A percentile compares a stretch with the other conserved stretches of the same genome.
Conservation (phyloP, 495 filamentous ascomycete species). For the Cercophora samala region DNA sequence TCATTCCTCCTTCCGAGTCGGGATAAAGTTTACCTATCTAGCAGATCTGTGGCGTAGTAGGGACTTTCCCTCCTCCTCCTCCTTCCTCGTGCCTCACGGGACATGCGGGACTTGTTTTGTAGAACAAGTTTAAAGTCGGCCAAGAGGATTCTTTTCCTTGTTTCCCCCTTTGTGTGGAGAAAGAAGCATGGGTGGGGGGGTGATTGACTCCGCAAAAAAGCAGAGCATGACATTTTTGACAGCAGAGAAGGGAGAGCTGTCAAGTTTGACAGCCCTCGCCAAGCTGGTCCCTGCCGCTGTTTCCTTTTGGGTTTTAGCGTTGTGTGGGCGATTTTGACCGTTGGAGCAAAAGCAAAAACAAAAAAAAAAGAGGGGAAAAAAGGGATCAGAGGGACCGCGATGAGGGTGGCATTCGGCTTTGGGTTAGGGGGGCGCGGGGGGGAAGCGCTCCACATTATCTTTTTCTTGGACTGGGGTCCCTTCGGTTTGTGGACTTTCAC, state of each 20-base stretch:
- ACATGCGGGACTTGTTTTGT: not conserved
- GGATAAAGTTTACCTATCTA: not conserved
- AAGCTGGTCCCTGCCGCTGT: conserved; percentile 5
- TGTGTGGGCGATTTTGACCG: conserved; percentile 3
- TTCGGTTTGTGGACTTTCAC: no score
- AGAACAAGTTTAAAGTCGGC: not conserved
- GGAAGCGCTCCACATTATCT: no score
- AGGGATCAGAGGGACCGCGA: no score
- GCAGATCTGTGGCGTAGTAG: not conserved
- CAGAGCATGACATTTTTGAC: conserved; percentile 4
- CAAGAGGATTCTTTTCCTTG: not conserved
- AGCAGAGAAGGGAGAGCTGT: conserved; percentile 4
- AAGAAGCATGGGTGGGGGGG: not conserved
- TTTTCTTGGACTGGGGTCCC: no score
- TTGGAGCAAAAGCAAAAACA: conserved; percentile 6
- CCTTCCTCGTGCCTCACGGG: not conserved
- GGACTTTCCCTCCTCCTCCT: no score
- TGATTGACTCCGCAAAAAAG: not conserved
- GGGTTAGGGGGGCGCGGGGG: no score
- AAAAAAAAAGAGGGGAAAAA: not conserved
- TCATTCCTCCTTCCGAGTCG: conserved; percentile 7
- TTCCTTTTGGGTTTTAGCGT: not conserved
- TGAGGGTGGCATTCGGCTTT: not conserved
- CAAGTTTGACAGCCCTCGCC: conserved; percentile 9
- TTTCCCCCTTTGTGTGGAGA: not conserved